phyloP scores from a whole-genome alignment of 1,139 yeast species.

The Yamadazyma sp. region DNA sequence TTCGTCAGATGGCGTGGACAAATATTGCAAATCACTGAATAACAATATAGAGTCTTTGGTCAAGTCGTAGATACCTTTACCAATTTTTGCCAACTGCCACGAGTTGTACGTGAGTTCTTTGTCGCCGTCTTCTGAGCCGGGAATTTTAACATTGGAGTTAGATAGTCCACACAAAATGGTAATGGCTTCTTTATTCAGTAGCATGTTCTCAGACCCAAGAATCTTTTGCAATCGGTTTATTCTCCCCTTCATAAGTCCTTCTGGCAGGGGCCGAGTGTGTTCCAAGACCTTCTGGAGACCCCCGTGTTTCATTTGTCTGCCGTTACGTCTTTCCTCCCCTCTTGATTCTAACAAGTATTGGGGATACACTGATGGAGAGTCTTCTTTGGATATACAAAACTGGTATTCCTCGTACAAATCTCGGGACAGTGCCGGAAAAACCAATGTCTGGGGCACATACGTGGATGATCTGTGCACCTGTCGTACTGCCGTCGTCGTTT shows the following conservation, averaged over 20 bases:
- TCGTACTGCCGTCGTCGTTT: neutral
- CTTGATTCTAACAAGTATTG: conserved; percentile 5
- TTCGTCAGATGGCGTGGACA: conserved; percentile 29
- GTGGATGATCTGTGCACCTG: neutral
- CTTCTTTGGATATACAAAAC: neutral
- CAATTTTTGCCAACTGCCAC: conserved; percentile 13
- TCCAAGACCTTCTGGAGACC: conserved; percentile 6
- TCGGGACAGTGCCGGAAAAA: conserved; percentile 4
- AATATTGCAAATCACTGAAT: conserved; percentile 26
- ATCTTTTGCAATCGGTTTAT: conserved; percentile 13
- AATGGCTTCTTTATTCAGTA: conserved; percentile 25
- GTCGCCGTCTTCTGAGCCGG: neutral
- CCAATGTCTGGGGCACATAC: neutral
- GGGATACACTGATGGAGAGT: conserved; percentile 9
- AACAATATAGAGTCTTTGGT: conserved; percentile 16
- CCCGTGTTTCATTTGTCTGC: conserved; percentile 4
- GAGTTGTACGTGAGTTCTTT: conserved; percentile 11
- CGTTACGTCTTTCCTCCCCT: conserved; percentile 3
- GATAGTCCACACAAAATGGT: conserved; percentile 24
- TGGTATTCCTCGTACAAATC: conserved; percentile 9
- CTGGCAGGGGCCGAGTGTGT: neutral
- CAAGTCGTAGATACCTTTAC: conserved; percentile 11
- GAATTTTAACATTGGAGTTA: conserved; percentile 7
- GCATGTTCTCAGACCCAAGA: conserved; percentile 20
- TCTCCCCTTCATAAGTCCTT: conserved; percentile 2